These are phyloP conservation scores for Arthroderma sp. DNA, from an alignment of 2,329 filamentous ascomycete species.

Conservation along the genomic window DNA sequence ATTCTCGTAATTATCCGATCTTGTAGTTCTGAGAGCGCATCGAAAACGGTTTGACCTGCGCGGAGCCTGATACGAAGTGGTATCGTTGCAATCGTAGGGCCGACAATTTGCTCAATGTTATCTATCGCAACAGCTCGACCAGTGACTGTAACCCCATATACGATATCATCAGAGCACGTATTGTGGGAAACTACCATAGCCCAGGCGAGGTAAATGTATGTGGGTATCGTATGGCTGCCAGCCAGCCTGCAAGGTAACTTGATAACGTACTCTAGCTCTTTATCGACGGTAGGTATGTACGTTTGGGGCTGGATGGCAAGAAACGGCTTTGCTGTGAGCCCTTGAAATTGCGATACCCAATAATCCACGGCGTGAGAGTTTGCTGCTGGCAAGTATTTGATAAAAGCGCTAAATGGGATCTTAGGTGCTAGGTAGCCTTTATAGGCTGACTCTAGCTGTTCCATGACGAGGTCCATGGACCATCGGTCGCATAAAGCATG, in stretches of 20 bases:
- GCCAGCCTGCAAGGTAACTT: not conserved
- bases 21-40: slow-evolving; percentile 42
- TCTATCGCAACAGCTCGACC: slow-evolving; percentile 26
- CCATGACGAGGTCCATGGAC: not conserved
- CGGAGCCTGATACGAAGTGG: slow-evolving; percentile 15
- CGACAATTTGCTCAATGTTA: slow-evolving; percentile 27
- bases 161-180: slow-evolving; percentile 23
- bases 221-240: not conserved
- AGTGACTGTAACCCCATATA: slow-evolving; percentile 29
- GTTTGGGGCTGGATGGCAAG: not conserved
- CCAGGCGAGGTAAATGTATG: not conserved
- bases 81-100: slow-evolving; percentile 29
- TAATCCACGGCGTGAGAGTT: not conserved
- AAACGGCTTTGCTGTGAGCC: not conserved
- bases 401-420: not conserved
- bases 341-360: not conserved
- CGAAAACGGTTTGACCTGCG: slow-evolving; percentile 18
- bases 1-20: slow-evolving; percentile 40
- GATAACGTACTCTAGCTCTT: not conserved
- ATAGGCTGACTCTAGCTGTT: not conserved
- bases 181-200: slow-evolving; percentile 6
- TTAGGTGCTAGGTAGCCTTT: not conserved
- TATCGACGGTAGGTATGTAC: not conserved
- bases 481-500: not conserved
- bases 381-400: not conserved